phyloP scores from a whole-genome alignment of 441 rosid species.

The Pelargonium myrrhifolium region DNA sequence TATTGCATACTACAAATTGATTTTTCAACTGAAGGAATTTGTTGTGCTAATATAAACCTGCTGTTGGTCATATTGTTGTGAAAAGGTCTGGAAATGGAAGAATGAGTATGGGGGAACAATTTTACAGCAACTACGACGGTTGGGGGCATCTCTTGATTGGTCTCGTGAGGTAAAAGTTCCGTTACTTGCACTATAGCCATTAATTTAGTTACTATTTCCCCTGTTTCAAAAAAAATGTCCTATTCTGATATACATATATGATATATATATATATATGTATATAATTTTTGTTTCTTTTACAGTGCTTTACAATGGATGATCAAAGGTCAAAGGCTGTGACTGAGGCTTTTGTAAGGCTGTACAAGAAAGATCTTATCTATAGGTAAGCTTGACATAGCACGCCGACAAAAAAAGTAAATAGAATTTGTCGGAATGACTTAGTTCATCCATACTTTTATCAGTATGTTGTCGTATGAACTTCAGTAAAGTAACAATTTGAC shows the following conservation, averaged over 20 bases:
- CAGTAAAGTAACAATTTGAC: neutral
- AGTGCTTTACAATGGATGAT: conserved; percentile 97
- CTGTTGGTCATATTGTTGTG: conserved; percentile 19
- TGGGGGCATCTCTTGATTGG: conserved; percentile 97
- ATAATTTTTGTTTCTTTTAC: conserved; percentile 15
- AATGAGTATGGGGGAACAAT: conserved; percentile 68
- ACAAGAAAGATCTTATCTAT: conserved; percentile 73
- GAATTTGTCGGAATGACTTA: neutral
- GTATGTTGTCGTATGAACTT: neutral
- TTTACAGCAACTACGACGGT: conserved; percentile 50
- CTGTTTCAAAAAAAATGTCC: neutral
- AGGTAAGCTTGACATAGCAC: conserved; percentile 36
- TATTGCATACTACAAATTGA: neutral
- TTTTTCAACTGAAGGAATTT: too few species aligned
- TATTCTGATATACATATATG: neutral
- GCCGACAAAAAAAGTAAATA: too few species aligned
- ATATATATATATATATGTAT: too few species aligned
- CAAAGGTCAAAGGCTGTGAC: conserved; percentile 74
- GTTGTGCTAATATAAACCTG: conserved; percentile 3
- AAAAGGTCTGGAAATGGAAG: conserved; percentile 94
- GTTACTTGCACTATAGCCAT: neutral
- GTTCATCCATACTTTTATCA: neutral
- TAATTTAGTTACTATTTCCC: neutral
- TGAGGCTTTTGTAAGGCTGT: conserved; percentile 68
- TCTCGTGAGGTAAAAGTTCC: conserved; percentile 72